Evolutionary conservation across 2,329 filamentous ascomycete species (phyloP).

Genomic region (Gaeumannomyces sp.): DNA sequence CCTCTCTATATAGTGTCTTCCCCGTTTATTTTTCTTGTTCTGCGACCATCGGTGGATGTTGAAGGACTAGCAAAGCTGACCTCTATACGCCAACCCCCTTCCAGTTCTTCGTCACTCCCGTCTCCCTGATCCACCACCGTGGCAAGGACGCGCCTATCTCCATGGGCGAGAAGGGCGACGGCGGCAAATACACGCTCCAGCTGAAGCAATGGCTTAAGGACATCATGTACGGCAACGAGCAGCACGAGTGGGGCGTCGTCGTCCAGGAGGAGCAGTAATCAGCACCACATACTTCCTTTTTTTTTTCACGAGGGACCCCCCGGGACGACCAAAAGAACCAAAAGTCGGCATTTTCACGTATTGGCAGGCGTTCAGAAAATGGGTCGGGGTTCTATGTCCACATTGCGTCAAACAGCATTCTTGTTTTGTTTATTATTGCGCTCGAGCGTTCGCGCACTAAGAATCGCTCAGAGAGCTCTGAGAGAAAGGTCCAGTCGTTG

Average conservation of each 20-base stretch:
- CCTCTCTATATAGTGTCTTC: neutral
- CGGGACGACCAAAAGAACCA: neutral
- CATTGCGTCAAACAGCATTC: neutral
- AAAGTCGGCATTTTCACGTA: neutral
- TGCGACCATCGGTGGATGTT: too few species aligned
- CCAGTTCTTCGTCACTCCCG: constrained; percentile 64
- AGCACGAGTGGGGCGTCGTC: constrained; percentile 65
- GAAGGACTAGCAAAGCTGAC: neutral
- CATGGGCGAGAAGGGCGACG: constrained; percentile 46
- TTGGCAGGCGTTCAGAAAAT: neutral
- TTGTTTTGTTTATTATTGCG: neutral
- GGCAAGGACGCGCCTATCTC: constrained; percentile 57
- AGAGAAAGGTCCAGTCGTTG: too few species aligned
- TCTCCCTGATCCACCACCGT: constrained; percentile 63
- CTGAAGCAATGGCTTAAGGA: constrained; percentile 63
- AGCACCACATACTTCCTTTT: neutral
- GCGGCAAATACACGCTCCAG: constrained; percentile 49
- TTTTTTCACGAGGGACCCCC: neutral
- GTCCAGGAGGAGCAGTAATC: constrained; percentile 48
- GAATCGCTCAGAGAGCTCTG: neutral
- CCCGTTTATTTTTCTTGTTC: too few species aligned
- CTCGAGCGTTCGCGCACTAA: neutral
- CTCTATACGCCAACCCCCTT: neutral
- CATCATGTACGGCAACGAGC: constrained; percentile 67
- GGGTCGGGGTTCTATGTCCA: neutral